These are phyloP conservation scores for Pseudogymnoascus verrucosus DNA, from an alignment of 2,329 filamentous ascomycete genomes.

Conservation along the genomic window DNA sequence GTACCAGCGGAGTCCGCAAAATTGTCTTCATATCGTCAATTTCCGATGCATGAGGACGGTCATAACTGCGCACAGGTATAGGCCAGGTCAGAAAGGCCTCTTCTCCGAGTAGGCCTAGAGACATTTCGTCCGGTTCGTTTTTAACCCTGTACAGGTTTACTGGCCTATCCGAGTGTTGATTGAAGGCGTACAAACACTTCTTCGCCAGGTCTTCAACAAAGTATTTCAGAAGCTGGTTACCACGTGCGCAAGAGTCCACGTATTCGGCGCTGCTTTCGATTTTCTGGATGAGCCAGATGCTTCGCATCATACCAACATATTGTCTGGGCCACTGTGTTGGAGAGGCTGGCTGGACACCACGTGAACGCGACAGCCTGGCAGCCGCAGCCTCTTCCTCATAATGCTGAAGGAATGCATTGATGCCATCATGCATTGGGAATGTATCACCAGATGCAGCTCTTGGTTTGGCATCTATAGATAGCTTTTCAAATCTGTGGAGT, in stretches of 20 bases:
- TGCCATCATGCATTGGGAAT: conserved; percentile 11
- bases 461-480: conserved; percentile 3
- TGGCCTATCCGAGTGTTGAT: background rate
- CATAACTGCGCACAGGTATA: background rate
- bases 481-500: conserved; percentile 6
- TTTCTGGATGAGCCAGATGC: conserved; percentile 9
- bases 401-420: conserved; percentile 9
- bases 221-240: conserved; percentile 8
- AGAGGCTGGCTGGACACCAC: background rate
- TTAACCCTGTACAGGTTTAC: background rate
- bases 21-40: conserved; percentile 9
- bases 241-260: background rate
- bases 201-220: conserved; percentile 7
- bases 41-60: background rate
- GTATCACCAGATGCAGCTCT: background rate
- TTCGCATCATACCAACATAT: conserved; percentile 10
- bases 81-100: conserved; percentile 9
- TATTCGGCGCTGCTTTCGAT: conserved; percentile 3
- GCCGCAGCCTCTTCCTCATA: background rate
- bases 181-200: conserved; percentile 8
- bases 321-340: conserved; percentile 6
- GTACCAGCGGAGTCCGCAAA: background rate
- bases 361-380: background rate
- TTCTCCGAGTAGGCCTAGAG: background rate
- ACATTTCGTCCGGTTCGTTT: conserved; percentile 7